Percentiles rank a stretch among this genome's conserved stretches.
These are phyloP conservation scores for Zymoseptoria tritici DNA, from an alignment of 2,329 filamentous ascomycete species.

Conservation along the genomic window DNA sequence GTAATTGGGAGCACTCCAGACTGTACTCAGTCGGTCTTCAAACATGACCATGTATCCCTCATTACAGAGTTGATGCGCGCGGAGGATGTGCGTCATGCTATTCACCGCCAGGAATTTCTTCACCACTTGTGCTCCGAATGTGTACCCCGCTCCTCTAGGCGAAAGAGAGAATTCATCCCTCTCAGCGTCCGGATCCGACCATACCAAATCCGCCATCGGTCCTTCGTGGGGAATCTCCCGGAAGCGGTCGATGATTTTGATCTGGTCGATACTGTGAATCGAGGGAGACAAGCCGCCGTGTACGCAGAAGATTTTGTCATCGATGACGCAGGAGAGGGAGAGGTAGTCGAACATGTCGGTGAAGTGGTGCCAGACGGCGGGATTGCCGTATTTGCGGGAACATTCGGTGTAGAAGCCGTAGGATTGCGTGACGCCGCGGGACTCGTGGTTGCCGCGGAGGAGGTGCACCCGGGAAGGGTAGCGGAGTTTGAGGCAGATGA, in stretches of 20 bases:
- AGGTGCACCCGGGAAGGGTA: conserved; percentile 93
- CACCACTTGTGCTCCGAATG: conserved; percentile 94
- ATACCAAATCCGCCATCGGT: conserved; percentile 98
- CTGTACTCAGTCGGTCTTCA: conserved; percentile 87
- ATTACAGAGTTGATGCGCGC: conserved; percentile 96
- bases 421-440: conserved; percentile 92
- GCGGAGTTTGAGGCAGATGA: conserved; percentile 93
- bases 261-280: conserved; percentile 97
- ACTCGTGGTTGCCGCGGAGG: conserved; percentile 97
- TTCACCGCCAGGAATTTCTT: conserved; percentile 98
- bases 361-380: conserved; percentile 98
- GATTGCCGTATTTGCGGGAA: conserved; percentile 94
- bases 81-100: conserved; percentile 92
- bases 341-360: conserved; percentile 99
- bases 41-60: conserved; percentile 97
- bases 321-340: conserved; percentile 93
- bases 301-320: conserved; percentile 98
- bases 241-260: conserved; percentile 99
- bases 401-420: conserved; percentile 99
- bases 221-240: conserved; percentile 97
- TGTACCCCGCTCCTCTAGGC: conserved; percentile 90
- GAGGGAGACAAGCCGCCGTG: conserved; percentile 68
- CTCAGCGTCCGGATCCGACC: conserved; percentile 97
- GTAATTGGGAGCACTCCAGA: conserved; percentile 90
- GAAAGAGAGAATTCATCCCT: conserved; percentile 94